Evolutionary conservation across 2,329 filamentous ascomycete genomes (phyloP).

Genomic region (Fulvia fulva): DNA sequence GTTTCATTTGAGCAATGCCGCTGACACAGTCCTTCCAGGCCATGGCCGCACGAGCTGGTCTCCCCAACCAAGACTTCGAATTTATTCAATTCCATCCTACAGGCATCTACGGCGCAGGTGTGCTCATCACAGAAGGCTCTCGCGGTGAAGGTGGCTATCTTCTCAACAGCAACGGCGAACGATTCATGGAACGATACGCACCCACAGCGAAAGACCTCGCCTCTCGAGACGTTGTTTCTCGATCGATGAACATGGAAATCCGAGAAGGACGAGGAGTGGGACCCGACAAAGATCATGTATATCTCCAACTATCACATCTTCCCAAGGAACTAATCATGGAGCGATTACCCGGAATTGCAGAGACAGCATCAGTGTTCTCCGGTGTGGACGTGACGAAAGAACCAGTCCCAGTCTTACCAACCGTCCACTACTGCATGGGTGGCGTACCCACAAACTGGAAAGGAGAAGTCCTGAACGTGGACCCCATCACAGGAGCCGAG

Average conservation of each 20-base stretch:
- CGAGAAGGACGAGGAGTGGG: conserved; percentile 45
- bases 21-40: conserved; percentile 29
- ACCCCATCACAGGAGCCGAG: conserved; percentile 35
- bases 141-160: conserved; percentile 50
- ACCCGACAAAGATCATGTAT: conserved; percentile 46
- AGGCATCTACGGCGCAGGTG: conserved; percentile 50
- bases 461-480: conserved; percentile 45
- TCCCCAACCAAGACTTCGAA: conserved; percentile 50
- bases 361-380: conserved; percentile 49
- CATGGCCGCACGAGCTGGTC: conserved; percentile 47
- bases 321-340: conserved; percentile 47
- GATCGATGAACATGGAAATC: conserved; percentile 50
- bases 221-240: conserved; percentile 46
- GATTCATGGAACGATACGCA: conserved; percentile 52
- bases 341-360: conserved; percentile 48
- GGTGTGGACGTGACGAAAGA: conserved; percentile 49
- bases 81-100: conserved; percentile 52
- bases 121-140: conserved; percentile 49
- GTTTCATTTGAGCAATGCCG: neutral
- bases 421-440: conserved; percentile 52
- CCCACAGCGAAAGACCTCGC: conserved; percentile 50
- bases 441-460: conserved; percentile 50
- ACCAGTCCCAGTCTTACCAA: conserved; percentile 49
- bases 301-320: conserved; percentile 47
- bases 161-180: conserved; percentile 47